Conservation (phyloP, 129 eudicot genomes). For the Ambrosia artemisiifolia region DNA sequence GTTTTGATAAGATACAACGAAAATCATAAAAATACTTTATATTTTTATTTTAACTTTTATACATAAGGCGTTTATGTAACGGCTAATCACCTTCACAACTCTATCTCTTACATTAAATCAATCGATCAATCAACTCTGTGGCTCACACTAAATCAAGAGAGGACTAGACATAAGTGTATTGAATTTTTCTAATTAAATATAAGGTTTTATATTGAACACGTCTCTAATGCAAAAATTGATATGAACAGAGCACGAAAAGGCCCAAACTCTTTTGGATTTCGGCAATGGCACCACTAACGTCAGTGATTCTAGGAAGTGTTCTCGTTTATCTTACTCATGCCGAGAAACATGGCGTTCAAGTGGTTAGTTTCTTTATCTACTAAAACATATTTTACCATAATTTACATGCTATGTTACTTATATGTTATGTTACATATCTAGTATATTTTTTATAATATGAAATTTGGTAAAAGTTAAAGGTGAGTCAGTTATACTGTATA, state of each 20-base stretch:
- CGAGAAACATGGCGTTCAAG: constrained; percentile 91
- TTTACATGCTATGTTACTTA: background rate
- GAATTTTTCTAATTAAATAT: too few relatives aligned
- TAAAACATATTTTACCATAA: background rate
- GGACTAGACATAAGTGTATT: background rate
- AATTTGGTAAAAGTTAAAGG: background rate
- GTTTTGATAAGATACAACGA: background rate
- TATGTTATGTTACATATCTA: background rate
- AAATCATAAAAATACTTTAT: too few relatives aligned
- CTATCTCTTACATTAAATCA: background rate
- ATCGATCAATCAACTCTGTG: too few relatives aligned
- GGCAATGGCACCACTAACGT: constrained; percentile 89
- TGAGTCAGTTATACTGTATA: background rate
- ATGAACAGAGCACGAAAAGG: constrained; percentile 65
- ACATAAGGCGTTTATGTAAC: background rate
- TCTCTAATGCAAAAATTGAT: background rate
- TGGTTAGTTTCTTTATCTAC: constrained; percentile 44
- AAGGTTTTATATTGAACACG: background rate
- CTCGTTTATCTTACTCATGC: constrained; percentile 89
- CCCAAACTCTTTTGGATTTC: constrained; percentile 84
- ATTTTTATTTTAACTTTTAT: too few relatives aligned
- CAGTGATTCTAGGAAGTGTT: constrained; percentile 75
- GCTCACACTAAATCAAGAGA: background rate
- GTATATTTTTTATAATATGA: background rate
- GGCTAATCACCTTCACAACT: background rate